Evolutionary conservation across 371 early-diverging fungal genomes (phyloP).

Genomic region (Capillidium heterosporum): DNA sequence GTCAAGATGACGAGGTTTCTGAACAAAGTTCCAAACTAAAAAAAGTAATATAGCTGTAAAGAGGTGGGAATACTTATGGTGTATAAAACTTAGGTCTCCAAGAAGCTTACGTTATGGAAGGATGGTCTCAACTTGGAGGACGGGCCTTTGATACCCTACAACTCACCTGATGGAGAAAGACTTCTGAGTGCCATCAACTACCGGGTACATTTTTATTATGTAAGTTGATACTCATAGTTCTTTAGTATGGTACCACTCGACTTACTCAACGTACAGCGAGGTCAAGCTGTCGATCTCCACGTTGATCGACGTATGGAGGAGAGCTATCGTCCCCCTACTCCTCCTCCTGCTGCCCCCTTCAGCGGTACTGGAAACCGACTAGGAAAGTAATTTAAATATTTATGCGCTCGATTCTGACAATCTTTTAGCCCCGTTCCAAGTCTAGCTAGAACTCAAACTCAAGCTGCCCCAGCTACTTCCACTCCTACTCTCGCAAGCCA

Average conservation of each 20-base stretch:
- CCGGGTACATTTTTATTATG: conserved; percentile 35
- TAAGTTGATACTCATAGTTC: not conserved
- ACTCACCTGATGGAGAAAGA: conserved; percentile 71
- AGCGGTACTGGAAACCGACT: conserved; percentile 73
- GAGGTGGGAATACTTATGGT: too few relatives aligned
- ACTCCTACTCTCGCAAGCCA: conserved; percentile 16
- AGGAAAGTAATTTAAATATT: conserved; percentile 21
- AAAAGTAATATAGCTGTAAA: not conserved
- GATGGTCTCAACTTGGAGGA: conserved; percentile 92
- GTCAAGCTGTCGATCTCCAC: conserved; percentile 81
- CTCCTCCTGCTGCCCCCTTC: conserved; percentile 58
- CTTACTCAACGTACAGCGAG: conserved; percentile 73
- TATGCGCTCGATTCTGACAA: not conserved
- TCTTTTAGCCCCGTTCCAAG: conserved; percentile 2
- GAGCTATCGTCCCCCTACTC: conserved; percentile 70
- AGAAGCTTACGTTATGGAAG: conserved; percentile 81
- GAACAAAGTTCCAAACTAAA: too few relatives aligned
- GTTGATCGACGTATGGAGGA: conserved; percentile 69
- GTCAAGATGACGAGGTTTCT: too few relatives aligned
- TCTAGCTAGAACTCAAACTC: conserved; percentile 12
- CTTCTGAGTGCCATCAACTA: conserved; percentile 67
- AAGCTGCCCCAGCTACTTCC: conserved; percentile 18
- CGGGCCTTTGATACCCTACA: conserved; percentile 65
- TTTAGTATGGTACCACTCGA: conserved; percentile 38
- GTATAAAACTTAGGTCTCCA: conserved; percentile 21